Evolutionary conservation across 2,329 filamentous ascomycete genomes (phyloP).

Genomic region (Diaporthe vaccinii): DNA sequence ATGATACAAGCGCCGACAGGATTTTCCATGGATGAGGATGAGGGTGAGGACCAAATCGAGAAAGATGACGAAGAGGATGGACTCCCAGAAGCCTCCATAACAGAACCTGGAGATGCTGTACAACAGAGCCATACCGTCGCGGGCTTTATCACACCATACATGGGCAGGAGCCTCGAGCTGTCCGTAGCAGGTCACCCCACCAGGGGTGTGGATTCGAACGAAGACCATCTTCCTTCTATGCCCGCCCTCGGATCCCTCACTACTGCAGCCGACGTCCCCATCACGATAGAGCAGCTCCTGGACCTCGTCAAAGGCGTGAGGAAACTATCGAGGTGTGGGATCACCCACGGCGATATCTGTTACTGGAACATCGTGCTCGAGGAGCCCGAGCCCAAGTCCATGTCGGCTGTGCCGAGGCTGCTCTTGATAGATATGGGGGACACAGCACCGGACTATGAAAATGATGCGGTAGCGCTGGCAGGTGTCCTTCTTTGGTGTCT

Average conservation of each 20-base stretch:
- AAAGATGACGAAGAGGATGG: not conserved
- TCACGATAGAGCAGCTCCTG: not conserved
- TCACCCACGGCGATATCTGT: constrained; percentile 3
- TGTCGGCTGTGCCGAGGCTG: not conserved
- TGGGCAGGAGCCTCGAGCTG: not conserved
- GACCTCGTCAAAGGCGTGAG: not conserved
- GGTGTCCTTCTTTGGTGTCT: constrained; percentile 8
- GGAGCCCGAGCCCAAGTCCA: not conserved
- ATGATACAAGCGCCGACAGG: not conserved
- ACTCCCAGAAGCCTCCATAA: not conserved
- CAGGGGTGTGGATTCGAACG: not conserved
- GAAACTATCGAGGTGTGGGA: not conserved
- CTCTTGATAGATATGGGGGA: constrained; percentile 11
- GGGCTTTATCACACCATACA: not conserved
- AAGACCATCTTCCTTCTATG: not conserved
- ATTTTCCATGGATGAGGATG: not conserved
- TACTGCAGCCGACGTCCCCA: not conserved
- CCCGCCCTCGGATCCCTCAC: not conserved
- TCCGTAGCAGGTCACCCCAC: not conserved
- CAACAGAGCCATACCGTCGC: not conserved
- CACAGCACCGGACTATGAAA: not conserved
- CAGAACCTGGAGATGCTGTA: not conserved
- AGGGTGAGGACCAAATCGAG: not conserved
- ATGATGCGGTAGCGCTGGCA: not conserved
- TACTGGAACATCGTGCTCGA: not conserved